phyloP scores from a whole-genome alignment of 192 early-diverging fungal species.

The Podila horticola region DNA sequence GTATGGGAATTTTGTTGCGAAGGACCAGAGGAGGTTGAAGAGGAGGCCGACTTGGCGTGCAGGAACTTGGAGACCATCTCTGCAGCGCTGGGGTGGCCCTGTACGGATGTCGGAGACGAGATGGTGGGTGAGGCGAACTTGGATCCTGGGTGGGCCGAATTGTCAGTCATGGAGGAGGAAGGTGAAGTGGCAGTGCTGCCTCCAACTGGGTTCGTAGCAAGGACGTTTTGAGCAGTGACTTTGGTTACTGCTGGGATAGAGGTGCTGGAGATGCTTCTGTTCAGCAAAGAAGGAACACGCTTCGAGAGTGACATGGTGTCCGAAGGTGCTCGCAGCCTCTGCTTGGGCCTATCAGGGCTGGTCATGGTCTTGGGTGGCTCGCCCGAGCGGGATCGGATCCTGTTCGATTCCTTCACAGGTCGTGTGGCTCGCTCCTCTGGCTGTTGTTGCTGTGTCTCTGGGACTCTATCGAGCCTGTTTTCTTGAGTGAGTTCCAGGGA shows the following conservation, averaged over 20 bases:
- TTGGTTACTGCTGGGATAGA: slow-evolving; percentile 27
- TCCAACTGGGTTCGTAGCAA: background rate
- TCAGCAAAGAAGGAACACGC: slow-evolving; percentile 24
- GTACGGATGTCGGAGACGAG: background rate
- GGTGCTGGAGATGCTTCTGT: slow-evolving; percentile 23
- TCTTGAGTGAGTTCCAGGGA: no score
- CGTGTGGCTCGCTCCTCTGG: background rate
- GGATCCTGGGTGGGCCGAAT: background rate
- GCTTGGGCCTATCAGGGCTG: background rate
- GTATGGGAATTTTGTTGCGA: background rate
- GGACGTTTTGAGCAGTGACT: slow-evolving; percentile 20
- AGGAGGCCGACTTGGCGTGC: background rate
- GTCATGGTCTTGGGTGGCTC: background rate
- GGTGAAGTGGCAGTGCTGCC: background rate
- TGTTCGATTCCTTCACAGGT: background rate
- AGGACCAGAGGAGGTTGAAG: no score
- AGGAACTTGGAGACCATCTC: slow-evolving; percentile 1
- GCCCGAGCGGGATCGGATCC: background rate
- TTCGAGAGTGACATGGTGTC: slow-evolving; percentile 8
- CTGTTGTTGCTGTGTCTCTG: background rate
- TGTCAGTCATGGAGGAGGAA: background rate
- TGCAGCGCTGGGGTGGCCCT: background rate
- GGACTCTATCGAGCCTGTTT: no score
- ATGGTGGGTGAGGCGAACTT: background rate
- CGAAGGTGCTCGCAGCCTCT: background rate